Percentiles rank a stretch among this genome's conserved stretches.
phyloP scores from a whole-genome alignment of 768 basidiomycete species.

The Suillus variegatus region DNA sequence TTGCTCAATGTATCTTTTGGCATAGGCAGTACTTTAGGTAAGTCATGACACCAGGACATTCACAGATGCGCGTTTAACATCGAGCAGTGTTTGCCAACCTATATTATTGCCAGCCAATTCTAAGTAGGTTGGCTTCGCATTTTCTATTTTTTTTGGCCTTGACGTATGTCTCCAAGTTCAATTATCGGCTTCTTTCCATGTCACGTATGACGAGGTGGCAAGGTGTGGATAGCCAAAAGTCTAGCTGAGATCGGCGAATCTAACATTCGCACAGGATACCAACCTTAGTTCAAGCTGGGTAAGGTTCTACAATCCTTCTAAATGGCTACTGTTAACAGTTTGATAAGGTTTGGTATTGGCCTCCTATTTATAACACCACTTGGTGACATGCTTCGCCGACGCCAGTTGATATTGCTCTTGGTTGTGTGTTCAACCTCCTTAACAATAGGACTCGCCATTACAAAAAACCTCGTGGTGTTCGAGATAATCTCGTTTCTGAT shows the following conservation, averaged over 20 bases:
- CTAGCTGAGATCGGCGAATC: neutral
- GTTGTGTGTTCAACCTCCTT: constrained; percentile 35
- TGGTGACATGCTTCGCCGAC: constrained; percentile 47
- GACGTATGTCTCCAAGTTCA: constrained; percentile 17
- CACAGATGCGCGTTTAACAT: neutral
- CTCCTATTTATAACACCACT: constrained; percentile 46
- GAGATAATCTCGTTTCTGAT: constrained; percentile 37
- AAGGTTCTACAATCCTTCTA: constrained; percentile 12
- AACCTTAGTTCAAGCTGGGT: constrained; percentile 71
- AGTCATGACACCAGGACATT: constrained; percentile 15
- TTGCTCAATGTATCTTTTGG: constrained; percentile 49
- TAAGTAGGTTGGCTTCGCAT: constrained; percentile 48
- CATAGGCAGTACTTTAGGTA: constrained; percentile 46
- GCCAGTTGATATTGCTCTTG: constrained; percentile 41
- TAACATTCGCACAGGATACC: constrained; percentile 48
- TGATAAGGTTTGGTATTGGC: constrained; percentile 24
- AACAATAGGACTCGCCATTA: constrained; percentile 41
- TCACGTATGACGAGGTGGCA: constrained; percentile 35
- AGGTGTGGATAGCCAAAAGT: constrained; percentile 18
- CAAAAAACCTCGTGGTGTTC: constrained; percentile 33
- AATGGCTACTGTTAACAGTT: neutral
- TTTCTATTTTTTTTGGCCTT: neutral
- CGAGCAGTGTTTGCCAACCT: constrained; percentile 59
- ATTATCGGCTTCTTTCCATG: constrained; percentile 39
- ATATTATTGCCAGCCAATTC: constrained; percentile 81